Conservation (phyloP, 1,139 yeast species). For the Suhomyces chickasaworum region DNA sequence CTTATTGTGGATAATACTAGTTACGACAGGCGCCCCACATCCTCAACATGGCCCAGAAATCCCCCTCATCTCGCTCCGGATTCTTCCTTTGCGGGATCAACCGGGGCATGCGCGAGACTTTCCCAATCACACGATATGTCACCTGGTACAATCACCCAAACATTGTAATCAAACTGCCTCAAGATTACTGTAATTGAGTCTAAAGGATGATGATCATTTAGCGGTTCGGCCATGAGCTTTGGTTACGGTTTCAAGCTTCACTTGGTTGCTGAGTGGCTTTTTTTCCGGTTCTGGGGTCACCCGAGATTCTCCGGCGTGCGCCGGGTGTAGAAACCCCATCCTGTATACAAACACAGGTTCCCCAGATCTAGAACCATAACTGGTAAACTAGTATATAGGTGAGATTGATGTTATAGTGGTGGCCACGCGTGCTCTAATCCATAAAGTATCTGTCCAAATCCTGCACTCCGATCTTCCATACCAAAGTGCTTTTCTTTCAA, state of each 20-base stretch:
- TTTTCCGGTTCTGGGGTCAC: background rate
- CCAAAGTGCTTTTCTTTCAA: background rate
- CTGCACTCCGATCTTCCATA: background rate
- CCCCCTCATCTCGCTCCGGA: constrained; percentile 1
- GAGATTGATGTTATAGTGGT: background rate
- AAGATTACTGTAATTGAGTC: background rate
- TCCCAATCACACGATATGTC: background rate
- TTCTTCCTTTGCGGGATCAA: background rate
- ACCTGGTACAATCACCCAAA: background rate
- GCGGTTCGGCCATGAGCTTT: background rate
- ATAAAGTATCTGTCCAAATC: background rate
- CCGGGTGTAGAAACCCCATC: background rate
- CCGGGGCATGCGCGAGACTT: background rate
- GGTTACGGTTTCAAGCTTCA: background rate
- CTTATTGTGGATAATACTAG: background rate
- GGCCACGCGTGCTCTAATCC: background rate
- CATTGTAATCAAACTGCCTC: background rate
- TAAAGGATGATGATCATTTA: too few relatives aligned
- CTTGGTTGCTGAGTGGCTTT: background rate
- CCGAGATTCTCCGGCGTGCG: background rate
- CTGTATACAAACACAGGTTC: constrained; percentile 9
- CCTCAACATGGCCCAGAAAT: background rate
- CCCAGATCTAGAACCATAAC: constrained; percentile 9
- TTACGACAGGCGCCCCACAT: background rate
- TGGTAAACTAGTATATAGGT: background rate